Evolutionary conservation across 306 rosid genomes (phyloP).

Genomic region (Trichosanthes truncata): DNA sequence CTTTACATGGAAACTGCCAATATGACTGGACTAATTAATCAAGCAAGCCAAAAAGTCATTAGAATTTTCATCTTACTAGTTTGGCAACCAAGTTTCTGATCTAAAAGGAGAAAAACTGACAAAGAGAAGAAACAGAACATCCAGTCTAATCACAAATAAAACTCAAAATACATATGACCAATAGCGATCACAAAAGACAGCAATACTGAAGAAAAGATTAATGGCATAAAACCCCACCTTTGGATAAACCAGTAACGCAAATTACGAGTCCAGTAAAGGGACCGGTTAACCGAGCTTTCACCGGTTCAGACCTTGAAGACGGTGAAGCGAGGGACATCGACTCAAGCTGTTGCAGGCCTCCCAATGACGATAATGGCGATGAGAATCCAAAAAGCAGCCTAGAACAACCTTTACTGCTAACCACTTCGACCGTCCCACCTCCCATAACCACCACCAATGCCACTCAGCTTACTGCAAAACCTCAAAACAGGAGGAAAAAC

Average conservation of each 20-base stretch:
- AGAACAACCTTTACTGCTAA: conserved; percentile 70
- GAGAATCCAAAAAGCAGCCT: conserved; percentile 50
- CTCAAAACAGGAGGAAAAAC: conserved; percentile 2
- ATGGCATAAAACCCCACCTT: conserved; percentile 37
- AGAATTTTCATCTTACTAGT: neutral
- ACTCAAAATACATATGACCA: neutral
- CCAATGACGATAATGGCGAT: conserved; percentile 45
- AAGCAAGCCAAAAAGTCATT: neutral
- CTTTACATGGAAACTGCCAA: neutral
- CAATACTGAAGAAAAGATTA: neutral
- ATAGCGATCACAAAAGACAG: neutral
- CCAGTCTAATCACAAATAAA: neutral
- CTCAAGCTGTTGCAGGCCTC: conserved; percentile 41
- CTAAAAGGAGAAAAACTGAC: neutral
- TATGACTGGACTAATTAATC: neutral
- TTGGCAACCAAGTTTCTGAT: neutral
- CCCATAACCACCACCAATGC: conserved; percentile 42
- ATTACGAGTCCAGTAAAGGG: conserved; percentile 80
- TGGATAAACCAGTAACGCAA: conserved; percentile 92
- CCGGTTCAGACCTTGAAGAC: conserved; percentile 32
- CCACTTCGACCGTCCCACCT: conserved; percentile 65
- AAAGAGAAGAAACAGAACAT: neutral
- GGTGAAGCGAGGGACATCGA: conserved; percentile 60
- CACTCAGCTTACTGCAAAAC: conserved; percentile 20
- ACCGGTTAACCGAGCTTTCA: conserved; percentile 33